A percentile compares a stretch with the other conserved stretches of the same genome.
Evolutionary conservation across 345 rosid species (phyloP).

Genomic region (Arabis hirsuta): DNA sequence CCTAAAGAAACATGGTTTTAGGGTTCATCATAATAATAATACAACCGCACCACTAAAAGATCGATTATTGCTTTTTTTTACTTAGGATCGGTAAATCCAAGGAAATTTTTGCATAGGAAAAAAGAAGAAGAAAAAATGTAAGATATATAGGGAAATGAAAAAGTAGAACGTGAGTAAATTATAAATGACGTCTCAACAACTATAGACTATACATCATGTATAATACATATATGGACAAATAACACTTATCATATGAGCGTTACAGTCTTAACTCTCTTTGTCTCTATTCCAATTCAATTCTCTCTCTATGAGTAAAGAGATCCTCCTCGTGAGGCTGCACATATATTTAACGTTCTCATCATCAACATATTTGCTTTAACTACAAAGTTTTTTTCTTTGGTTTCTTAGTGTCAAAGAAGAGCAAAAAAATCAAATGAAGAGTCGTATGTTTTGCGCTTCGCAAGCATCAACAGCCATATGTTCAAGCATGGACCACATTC

Average conservation of each 20-base stretch:
- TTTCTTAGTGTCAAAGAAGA: neutral
- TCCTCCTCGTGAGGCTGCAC: neutral
- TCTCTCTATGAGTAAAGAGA: neutral
- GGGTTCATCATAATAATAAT: neutral
- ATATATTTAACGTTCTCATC: constrained; percentile 3
- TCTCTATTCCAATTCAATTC: constrained; percentile 10
- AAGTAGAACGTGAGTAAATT: constrained; percentile 12
- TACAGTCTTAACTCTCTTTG: constrained; percentile 33
- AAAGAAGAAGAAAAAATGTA: neutral
- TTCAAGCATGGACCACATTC: constrained; percentile 58
- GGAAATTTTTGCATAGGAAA: neutral
- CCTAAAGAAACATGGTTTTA: neutral
- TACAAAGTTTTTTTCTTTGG: neutral
- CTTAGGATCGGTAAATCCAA: constrained; percentile 1
- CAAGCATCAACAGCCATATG: constrained; percentile 92
- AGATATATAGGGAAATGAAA: constrained; percentile 22
- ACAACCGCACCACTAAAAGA: neutral
- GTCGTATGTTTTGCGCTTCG: constrained; percentile 53
- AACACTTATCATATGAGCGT: constrained; percentile 34
- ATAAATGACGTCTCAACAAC: constrained; percentile 25
- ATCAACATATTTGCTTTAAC: neutral
- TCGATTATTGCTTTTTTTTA: neutral
- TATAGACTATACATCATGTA: neutral
- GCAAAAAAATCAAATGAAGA: constrained; percentile 26
- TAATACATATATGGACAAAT: constrained; percentile 29